Evolutionary conservation across 192 early-diverging fungal species (phyloP).

Genomic region (Backusella morwellensis): DNA sequence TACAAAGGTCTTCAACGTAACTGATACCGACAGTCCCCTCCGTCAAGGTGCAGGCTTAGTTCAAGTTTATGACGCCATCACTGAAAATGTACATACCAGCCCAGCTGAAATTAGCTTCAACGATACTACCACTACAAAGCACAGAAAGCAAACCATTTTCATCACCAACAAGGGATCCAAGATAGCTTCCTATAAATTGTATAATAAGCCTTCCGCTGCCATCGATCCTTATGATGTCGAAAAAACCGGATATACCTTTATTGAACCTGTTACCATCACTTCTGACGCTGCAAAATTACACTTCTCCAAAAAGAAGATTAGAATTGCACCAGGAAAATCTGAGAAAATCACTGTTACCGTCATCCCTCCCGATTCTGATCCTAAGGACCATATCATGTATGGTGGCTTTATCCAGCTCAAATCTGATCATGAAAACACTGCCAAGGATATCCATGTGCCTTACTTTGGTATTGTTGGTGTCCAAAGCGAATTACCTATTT

Average conservation of each 20-base stretch:
- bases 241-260: neutral
- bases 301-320: constrained; percentile 23
- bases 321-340: constrained; percentile 18
- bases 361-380: constrained; percentile 22
- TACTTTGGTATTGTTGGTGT: constrained; percentile 49
- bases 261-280: constrained; percentile 8
- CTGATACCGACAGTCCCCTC: constrained; percentile 25
- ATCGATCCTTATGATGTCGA: constrained; percentile 37
- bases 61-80: constrained; percentile 45
- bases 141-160: constrained; percentile 34
- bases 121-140: constrained; percentile 40
- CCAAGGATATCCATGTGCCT: constrained; percentile 36
- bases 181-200: constrained; percentile 37
- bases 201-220: constrained; percentile 37
- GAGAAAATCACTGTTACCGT: constrained; percentile 24
- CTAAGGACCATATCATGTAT: constrained; percentile 36
- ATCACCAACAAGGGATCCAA: constrained; percentile 42
- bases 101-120: constrained; percentile 53
- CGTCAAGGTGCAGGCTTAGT: constrained; percentile 57
- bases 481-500: constrained; percentile 44
- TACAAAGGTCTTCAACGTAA: neutral
- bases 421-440: constrained; percentile 2
- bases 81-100: constrained; percentile 24
- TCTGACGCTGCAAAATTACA: constrained; percentile 7
- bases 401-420: constrained; percentile 48